Base-by-base conservation (phyloP, 257 asterid species). In the Penstemon eatonii region DNA sequence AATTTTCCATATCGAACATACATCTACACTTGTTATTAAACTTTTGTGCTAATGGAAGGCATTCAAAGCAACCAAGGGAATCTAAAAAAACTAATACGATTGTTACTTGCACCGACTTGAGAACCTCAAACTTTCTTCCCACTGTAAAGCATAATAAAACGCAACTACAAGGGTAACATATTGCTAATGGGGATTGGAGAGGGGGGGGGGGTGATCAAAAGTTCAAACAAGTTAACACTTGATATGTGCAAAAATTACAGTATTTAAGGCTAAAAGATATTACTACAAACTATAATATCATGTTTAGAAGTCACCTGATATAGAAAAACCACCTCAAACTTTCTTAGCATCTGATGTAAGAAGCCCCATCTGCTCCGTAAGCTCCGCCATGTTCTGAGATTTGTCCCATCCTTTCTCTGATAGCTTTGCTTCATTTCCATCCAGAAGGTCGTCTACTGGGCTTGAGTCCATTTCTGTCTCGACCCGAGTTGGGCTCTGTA, bases 281-380 rank as follows among this genome's bases (percentile, higher is more conserved):
- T 62, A 73, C 71, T 77, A 54, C 50, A 61, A 52, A 65, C 50
- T 56, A 12, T 63, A 49, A 15, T 8, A 47, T 47, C 71, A 39
- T 68, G 63, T 56, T 62, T 37, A 25, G 42, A 57, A 61, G 44
- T 63, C 15, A 73, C 78, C 62, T 51, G 10, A 37, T 57, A 68
- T 13, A 46, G 57, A 61, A 60, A 64, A 11, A 25, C 33, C 2
- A 25, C 52, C 63, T 81, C 77, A 90, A 63, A 67, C 68, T 53
- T 84, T 88, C 60, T 83, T 71, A 63, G 74, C 74, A 4, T 90
- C 85, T 4, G 92, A 88, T 9, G 95, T 68, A 53, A 93, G 96
- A 72, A 73, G 86, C 33, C 84, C 99, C 99, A 93, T 85, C 80
- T 87, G 96, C 80, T 89, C 86, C 0, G 96, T 89, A 46, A 93